These are phyloP conservation scores for Colletotrichum spaethianum DNA, from an alignment of 2,329 filamentous ascomycete genomes.

Conservation along the genomic window DNA sequence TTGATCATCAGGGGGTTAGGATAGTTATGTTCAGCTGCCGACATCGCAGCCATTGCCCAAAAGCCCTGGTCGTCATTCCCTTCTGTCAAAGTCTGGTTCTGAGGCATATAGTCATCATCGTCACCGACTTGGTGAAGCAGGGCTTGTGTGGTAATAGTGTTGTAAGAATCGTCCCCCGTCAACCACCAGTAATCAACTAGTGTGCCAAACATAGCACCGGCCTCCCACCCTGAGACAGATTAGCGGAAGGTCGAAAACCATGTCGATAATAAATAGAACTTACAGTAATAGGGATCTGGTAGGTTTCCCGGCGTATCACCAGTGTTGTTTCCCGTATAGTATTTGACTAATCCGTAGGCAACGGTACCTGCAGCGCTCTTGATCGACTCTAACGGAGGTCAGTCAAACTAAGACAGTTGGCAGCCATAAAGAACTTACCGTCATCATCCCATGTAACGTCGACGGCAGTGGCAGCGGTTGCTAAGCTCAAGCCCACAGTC, in stretches of 20 bases:
- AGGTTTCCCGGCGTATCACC: conserved; percentile 71
- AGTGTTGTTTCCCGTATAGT: conserved; percentile 68
- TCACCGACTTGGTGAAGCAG: conserved; percentile 73
- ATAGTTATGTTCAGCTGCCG: conserved; percentile 82
- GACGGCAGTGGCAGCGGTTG: conserved; percentile 10
- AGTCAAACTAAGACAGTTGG: neutral
- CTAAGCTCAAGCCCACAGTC: conserved; percentile 18
- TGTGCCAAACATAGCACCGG: conserved; percentile 78
- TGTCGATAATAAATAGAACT: conserved; percentile 49
- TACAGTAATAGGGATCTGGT: conserved; percentile 69
- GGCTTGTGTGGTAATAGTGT: conserved; percentile 70
- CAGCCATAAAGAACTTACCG: neutral
- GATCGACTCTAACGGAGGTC: conserved; percentile 47
- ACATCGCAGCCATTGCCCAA: conserved; percentile 86
- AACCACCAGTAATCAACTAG: conserved; percentile 81
- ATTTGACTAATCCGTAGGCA: conserved; percentile 55
- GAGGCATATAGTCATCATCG: conserved; percentile 74
- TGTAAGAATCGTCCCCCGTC: conserved; percentile 78
- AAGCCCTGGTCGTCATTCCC: conserved; percentile 87
- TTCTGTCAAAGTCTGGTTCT: conserved; percentile 72
- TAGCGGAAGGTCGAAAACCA: conserved; percentile 53
- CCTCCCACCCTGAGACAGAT: conserved; percentile 74
- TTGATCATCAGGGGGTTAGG: conserved; percentile 74
- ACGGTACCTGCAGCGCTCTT: conserved; percentile 54
- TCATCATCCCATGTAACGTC: conserved; percentile 28